Conservation (phyloP, 768 basidiomycete genomes). For the Pleurotus citrinopileatus region DNA sequence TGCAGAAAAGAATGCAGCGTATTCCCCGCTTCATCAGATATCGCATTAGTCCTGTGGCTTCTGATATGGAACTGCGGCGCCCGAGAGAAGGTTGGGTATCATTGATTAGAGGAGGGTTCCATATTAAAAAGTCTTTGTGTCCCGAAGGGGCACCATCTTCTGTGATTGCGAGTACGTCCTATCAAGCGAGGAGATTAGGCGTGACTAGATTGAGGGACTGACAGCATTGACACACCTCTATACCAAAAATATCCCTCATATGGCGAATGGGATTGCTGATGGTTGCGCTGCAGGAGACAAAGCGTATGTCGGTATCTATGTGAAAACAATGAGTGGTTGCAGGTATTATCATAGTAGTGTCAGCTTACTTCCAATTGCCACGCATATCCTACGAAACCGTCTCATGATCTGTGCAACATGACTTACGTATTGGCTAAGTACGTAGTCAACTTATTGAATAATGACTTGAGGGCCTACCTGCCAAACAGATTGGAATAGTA, state of each 20-base stretch:
- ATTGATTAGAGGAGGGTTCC: slow-evolving; percentile 67
- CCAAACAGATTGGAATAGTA: slow-evolving; percentile 82
- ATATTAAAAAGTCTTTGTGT: slow-evolving; percentile 75
- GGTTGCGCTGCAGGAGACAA: slow-evolving; percentile 88
- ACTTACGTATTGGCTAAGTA: slow-evolving; percentile 37
- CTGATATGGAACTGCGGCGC: slow-evolving; percentile 53
- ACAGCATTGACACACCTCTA: slow-evolving; percentile 32
- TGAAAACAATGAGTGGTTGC: not conserved
- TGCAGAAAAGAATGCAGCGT: slow-evolving; percentile 86
- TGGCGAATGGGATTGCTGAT: slow-evolving; percentile 73
- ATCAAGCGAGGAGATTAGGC: not conserved
- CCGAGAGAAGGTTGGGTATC: slow-evolving; percentile 51
- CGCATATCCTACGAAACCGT: slow-evolving; percentile 71
- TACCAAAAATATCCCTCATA: slow-evolving; percentile 74
- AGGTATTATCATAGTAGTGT: too few relatives aligned
- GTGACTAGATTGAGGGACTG: not conserved
- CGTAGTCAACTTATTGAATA: not conserved
- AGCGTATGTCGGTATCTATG: slow-evolving; percentile 53
- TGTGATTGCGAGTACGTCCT: slow-evolving; percentile 65
- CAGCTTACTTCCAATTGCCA: slow-evolving; percentile 70
- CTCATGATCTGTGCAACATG: slow-evolving; percentile 81
- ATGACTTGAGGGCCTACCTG: slow-evolving; percentile 41
- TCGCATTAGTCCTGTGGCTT: slow-evolving; percentile 71
- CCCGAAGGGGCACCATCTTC: slow-evolving; percentile 85
- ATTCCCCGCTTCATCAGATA: slow-evolving; percentile 82